Conservation (phyloP, 2,329 filamentous ascomycete species). For the Metarhizium humberi region DNA sequence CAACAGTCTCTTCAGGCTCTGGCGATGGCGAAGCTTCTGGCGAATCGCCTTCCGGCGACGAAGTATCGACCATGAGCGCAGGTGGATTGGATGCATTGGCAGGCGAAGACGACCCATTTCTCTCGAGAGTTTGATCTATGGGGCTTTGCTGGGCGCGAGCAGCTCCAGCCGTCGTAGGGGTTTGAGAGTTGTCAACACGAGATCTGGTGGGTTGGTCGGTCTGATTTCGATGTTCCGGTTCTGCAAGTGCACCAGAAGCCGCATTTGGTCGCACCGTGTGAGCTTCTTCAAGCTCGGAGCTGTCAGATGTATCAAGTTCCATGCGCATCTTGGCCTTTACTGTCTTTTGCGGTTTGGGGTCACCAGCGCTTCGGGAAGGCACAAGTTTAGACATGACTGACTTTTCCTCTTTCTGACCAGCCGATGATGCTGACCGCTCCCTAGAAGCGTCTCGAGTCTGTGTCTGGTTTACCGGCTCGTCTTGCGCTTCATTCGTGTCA, state of each 20-base stretch:
- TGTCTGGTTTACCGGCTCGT: slow-evolving; percentile 22
- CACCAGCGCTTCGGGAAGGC: slow-evolving; percentile 21
- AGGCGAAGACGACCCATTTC: slow-evolving; percentile 11
- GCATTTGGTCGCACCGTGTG: slow-evolving; percentile 16
- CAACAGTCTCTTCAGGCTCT: slow-evolving; percentile 42
- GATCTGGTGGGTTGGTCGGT: not conserved
- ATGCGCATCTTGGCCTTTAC: slow-evolving; percentile 46
- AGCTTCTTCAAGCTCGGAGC: slow-evolving; percentile 38
- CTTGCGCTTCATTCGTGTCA: slow-evolving; percentile 34
- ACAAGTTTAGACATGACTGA: slow-evolving; percentile 11
- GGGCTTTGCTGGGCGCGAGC: slow-evolving; percentile 7
- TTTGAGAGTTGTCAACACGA: slow-evolving; percentile 9
- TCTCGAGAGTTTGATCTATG: slow-evolving; percentile 13
- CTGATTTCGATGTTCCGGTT: slow-evolving; percentile 2
- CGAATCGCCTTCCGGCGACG: slow-evolving; percentile 57
- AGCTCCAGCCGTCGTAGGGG: slow-evolving; percentile 20
- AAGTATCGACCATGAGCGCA: slow-evolving; percentile 60
- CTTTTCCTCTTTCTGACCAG: slow-evolving; percentile 28
- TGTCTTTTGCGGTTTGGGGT: slow-evolving; percentile 43
- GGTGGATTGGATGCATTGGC: slow-evolving; percentile 44
- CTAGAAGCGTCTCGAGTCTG: slow-evolving; percentile 17
- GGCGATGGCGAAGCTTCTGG: slow-evolving; percentile 58
- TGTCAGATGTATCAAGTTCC: slow-evolving; percentile 63
- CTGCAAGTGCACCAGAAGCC: not conserved
- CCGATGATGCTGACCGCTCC: slow-evolving; percentile 24